Base-by-base conservation (phyloP, 1,139 yeast genomes). In the Debaryomyces coudertii region DNA sequence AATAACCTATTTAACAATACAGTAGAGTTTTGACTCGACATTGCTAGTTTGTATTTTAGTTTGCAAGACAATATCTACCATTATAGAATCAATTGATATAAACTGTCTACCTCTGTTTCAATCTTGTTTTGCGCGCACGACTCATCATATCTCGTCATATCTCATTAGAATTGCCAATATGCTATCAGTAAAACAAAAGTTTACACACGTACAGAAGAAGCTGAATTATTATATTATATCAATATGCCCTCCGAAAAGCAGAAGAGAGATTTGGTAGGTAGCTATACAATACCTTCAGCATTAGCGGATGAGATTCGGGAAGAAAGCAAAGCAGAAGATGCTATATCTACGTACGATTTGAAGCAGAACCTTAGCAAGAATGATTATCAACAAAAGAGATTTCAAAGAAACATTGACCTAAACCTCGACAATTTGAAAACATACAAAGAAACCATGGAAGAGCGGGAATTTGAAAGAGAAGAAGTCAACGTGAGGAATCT, bases 1-100 rank as follows among this genome's bases (percentile, higher is more conserved):
- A 92, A 66, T 7, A 89, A 67, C 49, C 97, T 68, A 42, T 74
- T 79, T 42, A 87, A 66, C 11, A 85, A 67, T 20, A 85, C 84
- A 0, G 77, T 62, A 1, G 90, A 79, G 47, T 77, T 82, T 49
- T 83, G 84, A 3, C 71, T 65, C 7, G 80, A 52, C 76, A 71
- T 71, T 36, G 25, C 41, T 24, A 5, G 12, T 38, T 37, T 14
- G 11, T 20, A 2, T 33, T 4, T 11, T 11, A n/a, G 8, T 4
- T 12, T 8, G 20, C 11, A 33, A 18, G 5, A 4, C 15, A 29
- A 11, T 4, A 8, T 14, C 12, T 7, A 14, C 15, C 33, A 7
- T 15, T 15, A 29, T 4, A 15, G n/a, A 14, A 3, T 14, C 18
- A 29, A 14, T 29, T 15, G n/a, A 15, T 20, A 16, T 31, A 16